Conservation (phyloP, 208 protist species). For the Angomonas deanei region DNA sequence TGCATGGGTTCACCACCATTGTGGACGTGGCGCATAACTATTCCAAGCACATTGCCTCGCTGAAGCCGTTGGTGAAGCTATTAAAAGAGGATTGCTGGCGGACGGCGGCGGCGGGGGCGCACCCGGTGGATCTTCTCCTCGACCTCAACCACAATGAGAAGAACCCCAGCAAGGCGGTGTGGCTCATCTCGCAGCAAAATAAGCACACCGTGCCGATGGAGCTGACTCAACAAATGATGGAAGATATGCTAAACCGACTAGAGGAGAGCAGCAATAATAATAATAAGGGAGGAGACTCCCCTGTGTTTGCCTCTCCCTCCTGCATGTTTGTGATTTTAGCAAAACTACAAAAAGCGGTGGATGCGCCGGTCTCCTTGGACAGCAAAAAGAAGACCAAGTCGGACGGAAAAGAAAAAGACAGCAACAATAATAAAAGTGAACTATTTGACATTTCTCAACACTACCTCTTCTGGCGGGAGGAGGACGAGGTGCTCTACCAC, state of each 20-base stretch:
- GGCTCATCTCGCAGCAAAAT: slow-evolving; percentile 81
- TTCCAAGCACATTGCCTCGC: slow-evolving; percentile 22
- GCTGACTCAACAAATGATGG: slow-evolving; percentile 69
- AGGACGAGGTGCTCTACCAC: slow-evolving; percentile 70
- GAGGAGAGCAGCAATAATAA: slow-evolving; percentile 15
- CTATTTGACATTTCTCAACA: slow-evolving; percentile 47
- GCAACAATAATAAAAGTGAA: slow-evolving; percentile 16
- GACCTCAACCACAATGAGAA: slow-evolving; percentile 12
- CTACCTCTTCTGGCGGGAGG: slow-evolving; percentile 87
- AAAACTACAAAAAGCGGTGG: slow-evolving; percentile 79
- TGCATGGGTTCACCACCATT: slow-evolving; percentile 72
- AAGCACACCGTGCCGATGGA: slow-evolving; percentile 71
- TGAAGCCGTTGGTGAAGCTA: slow-evolving; percentile 40
- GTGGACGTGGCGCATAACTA: slow-evolving; percentile 55
- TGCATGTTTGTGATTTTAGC: slow-evolving; percentile 82
- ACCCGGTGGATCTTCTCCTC: slow-evolving; percentile 60
- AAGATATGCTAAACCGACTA: slow-evolving; percentile 50
- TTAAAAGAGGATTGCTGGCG: slow-evolving; percentile 62
- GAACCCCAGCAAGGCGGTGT: not conserved
- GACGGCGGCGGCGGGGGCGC: slow-evolving; percentile 49
- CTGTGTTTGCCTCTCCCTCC: slow-evolving; percentile 32
- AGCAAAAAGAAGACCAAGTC: not conserved
- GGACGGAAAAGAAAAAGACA: slow-evolving; percentile 2
- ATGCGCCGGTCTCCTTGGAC: slow-evolving; percentile 23
- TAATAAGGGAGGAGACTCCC: not conserved